Conservation (phyloP, 2,329 filamentous ascomycete species). For the Plectosphaerella cucumerina region DNA sequence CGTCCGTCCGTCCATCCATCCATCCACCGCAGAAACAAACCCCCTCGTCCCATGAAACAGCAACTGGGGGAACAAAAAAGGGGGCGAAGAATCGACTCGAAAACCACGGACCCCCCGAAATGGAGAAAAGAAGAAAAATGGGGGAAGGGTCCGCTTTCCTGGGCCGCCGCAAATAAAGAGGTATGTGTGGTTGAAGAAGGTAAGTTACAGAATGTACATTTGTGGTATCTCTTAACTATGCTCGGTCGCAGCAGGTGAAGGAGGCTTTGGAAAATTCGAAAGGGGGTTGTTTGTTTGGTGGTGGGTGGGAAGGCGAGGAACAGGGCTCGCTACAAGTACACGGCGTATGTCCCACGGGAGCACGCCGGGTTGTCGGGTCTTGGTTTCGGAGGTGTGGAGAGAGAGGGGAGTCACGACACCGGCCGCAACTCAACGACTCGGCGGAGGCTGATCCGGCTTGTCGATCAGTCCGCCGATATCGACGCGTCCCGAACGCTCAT, state of each 20-base stretch:
- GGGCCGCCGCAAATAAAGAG: conserved; percentile 2
- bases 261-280: neutral
- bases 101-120: neutral
- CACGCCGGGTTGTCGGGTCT: neutral
- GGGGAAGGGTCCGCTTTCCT: neutral
- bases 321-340: neutral
- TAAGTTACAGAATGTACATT: conserved; percentile 9
- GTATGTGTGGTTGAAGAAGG: conserved; percentile 1
- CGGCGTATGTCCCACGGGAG: neutral
- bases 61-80: conserved; percentile 2
- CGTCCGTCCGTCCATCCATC: too few species aligned
- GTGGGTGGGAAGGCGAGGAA: neutral
- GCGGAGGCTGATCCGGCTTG: conserved; percentile 39
- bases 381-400: neutral
- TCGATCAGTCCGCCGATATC: conserved; percentile 61
- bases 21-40: neutral
- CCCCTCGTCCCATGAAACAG: neutral
- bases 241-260: conserved; percentile 1
- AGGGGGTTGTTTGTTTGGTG: neutral
- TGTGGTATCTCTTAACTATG: conserved; percentile 13
- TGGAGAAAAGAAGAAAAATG: neutral
- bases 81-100: too few species aligned
- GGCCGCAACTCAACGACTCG: too few species aligned
- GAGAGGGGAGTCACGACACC: neutral
- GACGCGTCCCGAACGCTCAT: conserved; percentile 49